phyloP scores from a whole-genome alignment of 2,329 filamentous ascomycete genomes.

The Madurella fahalii region DNA sequence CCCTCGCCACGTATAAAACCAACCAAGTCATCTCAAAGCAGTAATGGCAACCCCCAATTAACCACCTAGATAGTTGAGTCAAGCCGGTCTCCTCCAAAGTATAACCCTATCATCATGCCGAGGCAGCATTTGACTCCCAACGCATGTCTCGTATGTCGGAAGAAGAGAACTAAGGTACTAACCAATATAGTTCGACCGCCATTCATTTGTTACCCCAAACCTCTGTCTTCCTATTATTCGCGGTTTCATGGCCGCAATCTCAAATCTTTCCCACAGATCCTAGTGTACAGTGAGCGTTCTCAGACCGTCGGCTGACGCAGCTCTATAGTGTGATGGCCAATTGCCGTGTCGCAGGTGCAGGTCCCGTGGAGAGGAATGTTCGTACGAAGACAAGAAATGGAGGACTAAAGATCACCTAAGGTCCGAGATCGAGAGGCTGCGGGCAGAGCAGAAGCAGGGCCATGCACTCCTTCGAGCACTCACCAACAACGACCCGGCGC shows the following conservation, averaged over 20 bases:
- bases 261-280: neutral
- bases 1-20: too few species aligned
- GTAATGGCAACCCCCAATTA: neutral
- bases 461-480: constrained; percentile 25
- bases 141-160: constrained; percentile 26
- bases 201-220: neutral
- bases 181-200: neutral
- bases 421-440: constrained; percentile 26
- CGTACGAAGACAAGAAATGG: constrained; percentile 28
- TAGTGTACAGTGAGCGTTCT: neutral
- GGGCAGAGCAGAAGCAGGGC: constrained; percentile 23
- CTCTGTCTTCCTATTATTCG: too few species aligned
- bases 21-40: too few species aligned
- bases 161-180: constrained; percentile 28
- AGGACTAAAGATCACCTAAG: constrained; percentile 28
- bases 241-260: too few species aligned
- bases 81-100: neutral
- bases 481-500: constrained; percentile 19
- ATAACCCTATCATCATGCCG: constrained; percentile 18
- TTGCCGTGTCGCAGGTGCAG: constrained; percentile 26
- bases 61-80: neutral
- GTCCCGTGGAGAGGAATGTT: constrained; percentile 25
- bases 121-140: constrained; percentile 27
- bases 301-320: constrained; percentile 6
- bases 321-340: constrained; percentile 24